Evolutionary conservation across 2,329 filamentous ascomycete species (phyloP), one percentile per base, ranked within the genome.

Genomic region (Sporothrix luriei): DNA sequence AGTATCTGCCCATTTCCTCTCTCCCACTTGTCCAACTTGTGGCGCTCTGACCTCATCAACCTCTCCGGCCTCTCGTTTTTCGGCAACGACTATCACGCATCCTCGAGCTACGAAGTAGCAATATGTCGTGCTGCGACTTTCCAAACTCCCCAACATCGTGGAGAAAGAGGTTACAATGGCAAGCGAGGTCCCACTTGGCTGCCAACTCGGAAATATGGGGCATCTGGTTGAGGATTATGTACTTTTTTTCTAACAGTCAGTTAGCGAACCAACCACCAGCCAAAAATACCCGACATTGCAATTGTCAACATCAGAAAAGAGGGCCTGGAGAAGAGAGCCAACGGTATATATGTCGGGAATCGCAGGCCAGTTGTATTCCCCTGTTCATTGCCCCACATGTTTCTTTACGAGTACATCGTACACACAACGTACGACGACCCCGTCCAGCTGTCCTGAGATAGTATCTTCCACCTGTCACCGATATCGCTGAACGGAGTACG

Each of bases 181-280:
- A 46, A 64, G 13, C 59, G 13, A 19, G 13, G 40, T 11, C 43
- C 59, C 59, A 64, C 59, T 49, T 49, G 24, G 59, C 59, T 19
- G 40, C 40, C 59, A 64, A 19, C 11, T 29, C 40, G 4, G 14
- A 40, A 49, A 29, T 48, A 48, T 64, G 59, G 59, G 19, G 38
- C 40, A 16, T 46, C 38, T 21, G 40, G 40, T 21, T 24, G 11
- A 48, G 33, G 19, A 43, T n/a, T 40, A 4, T 46, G 13, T 46
- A 14, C 11, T 61, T 26, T 40, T 40, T 13, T 2, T 24, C 57
- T 38, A 24, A 40, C 57, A 16, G 38, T 46, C 57, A 46, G 33
- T 7, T 9, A 46, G 21, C 57, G 24, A 46, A 40, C 55, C n/a
- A 46, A 40, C 55, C n/a, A 21, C 5, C 5, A 33, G 19, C 55